Base-by-base conservation (phyloP, 2,329 filamentous ascomycete species). In the Diplocarpon mali region DNA sequence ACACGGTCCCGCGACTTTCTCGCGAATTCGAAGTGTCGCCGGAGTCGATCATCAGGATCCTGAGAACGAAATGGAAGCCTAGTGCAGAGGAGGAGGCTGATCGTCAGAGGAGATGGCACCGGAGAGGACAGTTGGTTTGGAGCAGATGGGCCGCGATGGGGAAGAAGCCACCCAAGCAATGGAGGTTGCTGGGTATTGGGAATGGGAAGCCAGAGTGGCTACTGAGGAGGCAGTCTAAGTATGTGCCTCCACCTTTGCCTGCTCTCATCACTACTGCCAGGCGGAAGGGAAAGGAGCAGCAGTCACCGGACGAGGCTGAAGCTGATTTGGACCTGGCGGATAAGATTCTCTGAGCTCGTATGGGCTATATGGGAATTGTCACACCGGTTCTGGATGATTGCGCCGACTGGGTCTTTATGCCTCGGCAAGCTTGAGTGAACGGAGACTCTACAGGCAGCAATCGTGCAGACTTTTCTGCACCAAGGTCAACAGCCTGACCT, bases 11-110 rank as follows among this genome's bases (percentile, higher is more conserved):
- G 13, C 72, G 78, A 29, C 76, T 96, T 12, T 78, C 90, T 0
- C 60, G 78, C 1, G 78, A 87, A 55, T 98, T 96, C 65, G 72
- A 88, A 62, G 71, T 95, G n/a, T 88, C 87, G 0, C 71, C 85
- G 2, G 92, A 98, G 62, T 85, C 80, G 1, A 85, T 96, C 47
- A 79, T 89, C 10, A 76, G 92, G 30, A 94, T 98, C 42, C 67
- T 98, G 50, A 86, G 76, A 67, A 78, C 76, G 62, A 88, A 85
- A 48, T 92, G 85, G 81, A 65, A 66, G 56, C 80, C 85, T 3
- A 69, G 61, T 7, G 58, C 71, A 24, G 69, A 71, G 20, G 73
- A 80, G 57, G 74, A 79, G 49, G 61, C 70, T 48, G 65, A 72
- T 2, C 70, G 78, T 44, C 73, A 79, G 58, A 64, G 68, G 53